These are phyloP conservation scores for Stephania cephalantha DNA, from an alignment of 164 flowering plant species.

Conservation along the genomic window DNA sequence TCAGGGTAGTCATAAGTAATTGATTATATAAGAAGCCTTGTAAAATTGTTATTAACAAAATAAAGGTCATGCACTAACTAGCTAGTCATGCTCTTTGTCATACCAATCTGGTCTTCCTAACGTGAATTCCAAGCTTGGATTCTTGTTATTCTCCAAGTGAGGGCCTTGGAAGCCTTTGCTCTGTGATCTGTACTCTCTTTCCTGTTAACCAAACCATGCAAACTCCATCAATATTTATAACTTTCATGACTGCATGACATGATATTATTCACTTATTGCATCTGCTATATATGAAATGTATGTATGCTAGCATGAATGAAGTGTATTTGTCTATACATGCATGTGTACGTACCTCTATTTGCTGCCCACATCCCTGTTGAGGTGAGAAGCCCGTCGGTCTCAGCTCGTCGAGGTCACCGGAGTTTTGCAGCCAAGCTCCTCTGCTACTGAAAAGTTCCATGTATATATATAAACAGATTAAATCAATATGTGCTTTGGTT, in stretches of 20 bases:
- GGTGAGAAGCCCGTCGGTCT: slow-evolving; percentile 24
- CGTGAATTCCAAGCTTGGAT: slow-evolving; percentile 73
- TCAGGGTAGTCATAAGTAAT: slow-evolving; percentile 2
- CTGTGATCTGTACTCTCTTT: slow-evolving; percentile 18
- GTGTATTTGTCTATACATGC: background rate
- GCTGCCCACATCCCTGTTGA: slow-evolving; percentile 34
- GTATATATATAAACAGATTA: background rate
- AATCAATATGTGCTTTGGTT: background rate
- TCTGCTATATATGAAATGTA: too few species aligned
- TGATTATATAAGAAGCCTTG: background rate
- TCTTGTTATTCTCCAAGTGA: slow-evolving; percentile 30
- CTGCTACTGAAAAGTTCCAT: slow-evolving; percentile 31
- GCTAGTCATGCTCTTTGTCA: slow-evolving; percentile 32
- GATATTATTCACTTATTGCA: too few species aligned
- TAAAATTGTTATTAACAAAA: background rate
- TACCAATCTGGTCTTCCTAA: slow-evolving; percentile 70
- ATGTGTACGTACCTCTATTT: slow-evolving; percentile 46
- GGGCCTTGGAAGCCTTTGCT: slow-evolving; percentile 22
- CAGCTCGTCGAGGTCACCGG: slow-evolving; percentile 32
- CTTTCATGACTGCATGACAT: too few species aligned
- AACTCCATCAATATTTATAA: background rate
- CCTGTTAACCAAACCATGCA: slow-evolving; percentile 22
- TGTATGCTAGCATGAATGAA: background rate
- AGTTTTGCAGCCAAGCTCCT: slow-evolving; percentile 42
- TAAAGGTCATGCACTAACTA: background rate